Percentiles rank a stretch among this genome's conserved stretches.
These are phyloP conservation scores for Chenopodium formosanum DNA, from an alignment of 148 eudicot species.

Conservation along the genomic window DNA sequence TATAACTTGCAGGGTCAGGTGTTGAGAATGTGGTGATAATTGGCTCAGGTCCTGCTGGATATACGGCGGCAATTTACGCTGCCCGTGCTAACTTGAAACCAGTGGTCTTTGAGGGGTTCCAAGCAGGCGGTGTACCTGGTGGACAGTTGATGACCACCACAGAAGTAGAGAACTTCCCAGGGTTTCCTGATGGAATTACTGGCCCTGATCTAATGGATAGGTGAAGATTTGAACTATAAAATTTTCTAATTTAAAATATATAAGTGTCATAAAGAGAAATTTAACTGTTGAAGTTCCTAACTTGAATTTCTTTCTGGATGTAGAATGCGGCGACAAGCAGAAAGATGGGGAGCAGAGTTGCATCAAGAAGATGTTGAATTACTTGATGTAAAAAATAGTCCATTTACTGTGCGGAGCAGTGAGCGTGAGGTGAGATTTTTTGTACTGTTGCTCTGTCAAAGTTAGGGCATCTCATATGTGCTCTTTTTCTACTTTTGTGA, in stretches of 20 bases:
- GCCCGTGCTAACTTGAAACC: conserved; percentile 98
- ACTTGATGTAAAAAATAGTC: conserved; percentile 69
- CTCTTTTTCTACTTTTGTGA: background rate
- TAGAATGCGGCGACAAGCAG: conserved; percentile 92
- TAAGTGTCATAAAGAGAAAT: background rate
- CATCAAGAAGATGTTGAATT: conserved; percentile 95
- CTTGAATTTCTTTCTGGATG: conserved; percentile 17
- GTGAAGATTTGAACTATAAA: conserved; percentile 25
- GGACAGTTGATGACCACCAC: conserved; percentile 99
- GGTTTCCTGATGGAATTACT: conserved; percentile 96
- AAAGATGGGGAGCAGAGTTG: conserved; percentile 98
- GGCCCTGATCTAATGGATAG: conserved; percentile 99
- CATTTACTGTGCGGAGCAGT: conserved; percentile 85
- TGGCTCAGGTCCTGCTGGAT: conserved; percentile 99
- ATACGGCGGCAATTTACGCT: conserved; percentile 97
- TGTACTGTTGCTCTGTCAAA: too few species aligned
- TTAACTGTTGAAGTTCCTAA: conserved; percentile 9
- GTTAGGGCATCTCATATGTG: conserved; percentile 3
- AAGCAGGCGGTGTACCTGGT: conserved; percentile 95
- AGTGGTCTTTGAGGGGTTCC: conserved; percentile 95
- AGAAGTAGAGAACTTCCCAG: conserved; percentile 98
- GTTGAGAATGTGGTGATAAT: conserved; percentile 88
- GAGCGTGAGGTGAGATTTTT: conserved; percentile 77
- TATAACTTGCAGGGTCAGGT: conserved; percentile 47
- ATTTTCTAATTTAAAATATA: background rate